Base-by-base conservation (phyloP, 352 stramenopile species). In the Globisporangium abappressorium region DNA sequence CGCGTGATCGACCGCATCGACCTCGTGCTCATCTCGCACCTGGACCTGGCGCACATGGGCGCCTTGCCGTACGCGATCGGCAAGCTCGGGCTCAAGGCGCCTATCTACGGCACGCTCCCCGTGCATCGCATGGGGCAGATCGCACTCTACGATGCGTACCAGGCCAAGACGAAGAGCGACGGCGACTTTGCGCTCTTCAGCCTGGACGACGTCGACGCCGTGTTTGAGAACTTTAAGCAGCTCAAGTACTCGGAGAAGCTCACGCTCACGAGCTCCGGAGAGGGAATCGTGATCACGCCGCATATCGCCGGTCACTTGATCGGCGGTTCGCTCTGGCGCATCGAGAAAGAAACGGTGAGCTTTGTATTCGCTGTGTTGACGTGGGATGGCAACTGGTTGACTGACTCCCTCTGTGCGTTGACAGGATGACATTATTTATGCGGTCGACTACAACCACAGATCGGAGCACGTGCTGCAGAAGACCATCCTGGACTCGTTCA, bases 51-150 rank as follows among this genome's bases (percentile, higher is more conserved):
- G 51, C 91, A 97, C 81, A 94, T 97, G 84, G 91, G 91, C 26
- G 91, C 88, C 20, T 76, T 97, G 66, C 90, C 91, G 36, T 97
- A 97, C 76, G 88, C 90, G 38, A 89, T 97, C 66, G 87, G 87
- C 38, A 92, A 91, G 68, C 75, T 96, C 34, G 87, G 87, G 0
- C 81, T 97, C 7, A 83, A 91, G 30, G 87, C 91, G 36, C 93
- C 91, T 11, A 85, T 99, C 20, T 98, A 98, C 70, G 92, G 92
- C 18, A 99, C 97, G 20, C 91, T 98, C 36, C 95, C 97, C 2
- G 97, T 97, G 22, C 89, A 98, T 34, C 97, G 98, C 76, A 98
- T 99, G 94, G 96, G 96, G 11, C 93, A 99, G 79, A 98, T 98
- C 81, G 93, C 92, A 51, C 80, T 99, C 11, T 99, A 98, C 71